Base-by-base conservation (phyloP, 371 early-diverging fungal species). In the Actinomortierella wolfii region DNA sequence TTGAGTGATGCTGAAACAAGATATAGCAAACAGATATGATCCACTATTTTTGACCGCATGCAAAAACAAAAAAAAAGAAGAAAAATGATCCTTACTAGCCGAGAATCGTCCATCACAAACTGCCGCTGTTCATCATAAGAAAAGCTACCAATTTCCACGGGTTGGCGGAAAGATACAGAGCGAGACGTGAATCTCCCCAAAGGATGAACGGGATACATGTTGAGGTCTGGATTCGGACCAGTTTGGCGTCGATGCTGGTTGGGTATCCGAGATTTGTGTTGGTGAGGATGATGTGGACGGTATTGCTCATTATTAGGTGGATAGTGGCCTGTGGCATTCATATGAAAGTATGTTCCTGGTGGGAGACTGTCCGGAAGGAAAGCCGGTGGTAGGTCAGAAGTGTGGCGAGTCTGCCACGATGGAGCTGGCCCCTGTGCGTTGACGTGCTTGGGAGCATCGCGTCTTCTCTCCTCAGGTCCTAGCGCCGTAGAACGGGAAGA, bases 71-170 rank as follows among this genome's bases (percentile, higher is more conserved):
- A 26, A 42, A 45, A 24, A 1, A 29, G 34, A 20, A 41, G 43
- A 41, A 15, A 25, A 54, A 21, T n/a, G 21, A 14, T 17, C 51
- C 46, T 40, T 80, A 88, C 89, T 73, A 93, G 76, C 58, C 87
- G 89, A 15, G 86, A 76, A 66, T 88, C 82, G 76, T 89, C 87
- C 76, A 89, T 80, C 67, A 82, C 76, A 14, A 89, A 78, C 4
- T 55, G 66, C 44, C 94, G 84, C 24, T 84, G 48, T 3, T 75
- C 82, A 58, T 91, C 90, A 67, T 91, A 89, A 48, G 90, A 90
- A 67, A 90, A 96, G 45, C 85, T 89, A 0, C 79, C 81, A 15
- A 96, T 64, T 67, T 96, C 96, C 1, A 71, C 66, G 1, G 96
- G 96, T 56, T 92, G 91, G 24, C 81, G 82, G 58, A 86, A 91